These are phyloP conservation scores for Artemisia argyi DNA, from an alignment of 129 eudicot species.

Conservation along the genomic window DNA sequence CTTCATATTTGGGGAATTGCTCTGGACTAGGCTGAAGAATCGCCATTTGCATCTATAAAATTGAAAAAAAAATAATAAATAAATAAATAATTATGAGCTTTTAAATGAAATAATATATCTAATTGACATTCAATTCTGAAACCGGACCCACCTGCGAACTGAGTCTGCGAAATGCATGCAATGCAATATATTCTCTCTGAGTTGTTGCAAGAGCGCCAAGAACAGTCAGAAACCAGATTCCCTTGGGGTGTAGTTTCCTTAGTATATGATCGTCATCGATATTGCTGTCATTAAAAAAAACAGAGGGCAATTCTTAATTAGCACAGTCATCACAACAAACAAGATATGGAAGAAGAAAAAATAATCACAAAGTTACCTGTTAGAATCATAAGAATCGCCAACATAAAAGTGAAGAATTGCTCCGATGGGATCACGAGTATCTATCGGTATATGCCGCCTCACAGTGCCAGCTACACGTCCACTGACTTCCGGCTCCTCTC, in stretches of 20 bases:
- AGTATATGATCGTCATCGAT: constrained; percentile 75
- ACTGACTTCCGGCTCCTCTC: constrained; percentile 67
- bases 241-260: constrained; percentile 76
- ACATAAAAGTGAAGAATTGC: constrained; percentile 94
- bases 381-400: constrained; percentile 87
- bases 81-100: neutral
- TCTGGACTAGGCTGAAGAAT: constrained; percentile 93
- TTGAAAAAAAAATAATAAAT: too few species aligned
- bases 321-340: neutral
- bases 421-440: constrained; percentile 86
- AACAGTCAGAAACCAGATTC: constrained; percentile 84
- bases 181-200: constrained; percentile 89
- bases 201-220: constrained; percentile 96
- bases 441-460: constrained; percentile 86
- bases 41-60: constrained; percentile 87
- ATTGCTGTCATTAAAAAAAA: constrained; percentile 36
- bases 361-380: constrained; percentile 39
- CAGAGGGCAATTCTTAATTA: constrained; percentile 9
- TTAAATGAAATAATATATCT: neutral
- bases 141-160: constrained; percentile 46
- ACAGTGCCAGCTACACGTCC: constrained; percentile 97
- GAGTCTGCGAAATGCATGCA: constrained; percentile 98
- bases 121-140: constrained; percentile 3
- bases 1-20: constrained; percentile 88
- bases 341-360: neutral